phyloP scores from a whole-genome alignment of 192 early-diverging fungal species.

The Gonapodya sp. region DNA sequence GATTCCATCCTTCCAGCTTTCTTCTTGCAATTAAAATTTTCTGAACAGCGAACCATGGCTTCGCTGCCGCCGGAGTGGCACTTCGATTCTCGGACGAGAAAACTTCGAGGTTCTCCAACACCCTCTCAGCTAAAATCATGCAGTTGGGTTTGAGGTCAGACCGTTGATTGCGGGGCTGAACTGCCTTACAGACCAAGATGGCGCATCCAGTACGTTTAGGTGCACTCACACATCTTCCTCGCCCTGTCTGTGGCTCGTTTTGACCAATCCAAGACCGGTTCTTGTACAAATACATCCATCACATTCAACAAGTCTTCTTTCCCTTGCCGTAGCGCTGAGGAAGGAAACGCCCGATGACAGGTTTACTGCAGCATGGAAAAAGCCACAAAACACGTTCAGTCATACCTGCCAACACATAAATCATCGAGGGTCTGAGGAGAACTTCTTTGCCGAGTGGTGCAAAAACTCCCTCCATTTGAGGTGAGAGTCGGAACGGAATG shows the following conservation, averaged over 20 bases:
- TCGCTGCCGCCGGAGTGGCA: constrained; percentile 23
- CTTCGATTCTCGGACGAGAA: not conserved
- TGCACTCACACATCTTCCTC: constrained; percentile 34
- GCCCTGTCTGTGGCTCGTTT: constrained; percentile 54
- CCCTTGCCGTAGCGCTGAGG: constrained; percentile 40
- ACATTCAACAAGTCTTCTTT: constrained; percentile 60
- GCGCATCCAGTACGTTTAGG: not conserved
- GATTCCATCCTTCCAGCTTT: constrained; percentile 63
- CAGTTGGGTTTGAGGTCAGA: not conserved
- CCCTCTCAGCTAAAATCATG: not conserved
- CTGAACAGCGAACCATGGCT: constrained; percentile 65
- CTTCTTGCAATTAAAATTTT: constrained; percentile 61
- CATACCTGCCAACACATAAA: constrained; percentile 47
- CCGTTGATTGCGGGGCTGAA: too few species aligned
- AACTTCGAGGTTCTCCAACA: not conserved
- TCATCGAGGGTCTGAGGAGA: constrained; percentile 59
- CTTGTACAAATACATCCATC: constrained; percentile 72
- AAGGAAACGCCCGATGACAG: too few species aligned
- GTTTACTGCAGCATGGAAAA: too few species aligned
- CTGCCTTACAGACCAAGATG: too few species aligned
- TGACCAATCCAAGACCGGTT: constrained; percentile 73
- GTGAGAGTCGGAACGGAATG: constrained; percentile 64
- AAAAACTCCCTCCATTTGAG: constrained; percentile 52
- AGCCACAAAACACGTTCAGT: too few species aligned
- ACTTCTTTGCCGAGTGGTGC: constrained; percentile 56